phyloP scores from a whole-genome alignment of 2,329 filamentous ascomycete genomes.

The Fusarium siculi region DNA sequence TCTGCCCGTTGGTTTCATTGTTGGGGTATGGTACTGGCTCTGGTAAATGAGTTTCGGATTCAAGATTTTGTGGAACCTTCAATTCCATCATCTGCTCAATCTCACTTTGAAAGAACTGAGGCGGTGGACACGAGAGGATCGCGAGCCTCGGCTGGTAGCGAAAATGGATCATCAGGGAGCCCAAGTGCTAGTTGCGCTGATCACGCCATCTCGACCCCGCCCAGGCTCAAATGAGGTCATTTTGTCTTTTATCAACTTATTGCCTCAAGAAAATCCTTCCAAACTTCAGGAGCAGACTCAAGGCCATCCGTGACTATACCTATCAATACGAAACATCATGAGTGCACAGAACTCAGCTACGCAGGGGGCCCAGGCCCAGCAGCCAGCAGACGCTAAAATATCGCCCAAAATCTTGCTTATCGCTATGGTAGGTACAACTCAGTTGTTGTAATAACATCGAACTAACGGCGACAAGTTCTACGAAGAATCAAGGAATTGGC shows the following conservation, averaged over 20 bases:
- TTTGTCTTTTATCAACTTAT: not conserved
- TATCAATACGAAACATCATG: not conserved
- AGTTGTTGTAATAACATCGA: accelerated
- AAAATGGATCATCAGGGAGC: not conserved
- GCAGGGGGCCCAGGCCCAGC: not conserved
- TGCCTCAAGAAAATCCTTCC: not conserved
- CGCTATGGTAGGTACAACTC: conserved; percentile 9
- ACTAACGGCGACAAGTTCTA: conserved; percentile 8
- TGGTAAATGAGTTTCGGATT: not conserved
- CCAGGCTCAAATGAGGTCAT: not conserved
- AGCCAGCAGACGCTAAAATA: not conserved
- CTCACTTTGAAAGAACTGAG: not conserved
- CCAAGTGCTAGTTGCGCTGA: not conserved
- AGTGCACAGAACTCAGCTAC: not conserved
- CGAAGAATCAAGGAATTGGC: conserved; percentile 25
- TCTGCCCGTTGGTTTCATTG: not conserved
- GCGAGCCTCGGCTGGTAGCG: not conserved
- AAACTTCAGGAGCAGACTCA: accelerated
- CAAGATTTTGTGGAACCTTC: no score
- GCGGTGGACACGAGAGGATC: not conserved
- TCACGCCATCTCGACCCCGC: conserved; percentile 32
- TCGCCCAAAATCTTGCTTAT: conserved; percentile 26
- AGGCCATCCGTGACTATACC: not conserved
- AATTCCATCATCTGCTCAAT: accelerated
- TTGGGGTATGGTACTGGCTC: not conserved